Conservation (phyloP, 163 green algal species). For the Chlorella variabilis region DNA sequence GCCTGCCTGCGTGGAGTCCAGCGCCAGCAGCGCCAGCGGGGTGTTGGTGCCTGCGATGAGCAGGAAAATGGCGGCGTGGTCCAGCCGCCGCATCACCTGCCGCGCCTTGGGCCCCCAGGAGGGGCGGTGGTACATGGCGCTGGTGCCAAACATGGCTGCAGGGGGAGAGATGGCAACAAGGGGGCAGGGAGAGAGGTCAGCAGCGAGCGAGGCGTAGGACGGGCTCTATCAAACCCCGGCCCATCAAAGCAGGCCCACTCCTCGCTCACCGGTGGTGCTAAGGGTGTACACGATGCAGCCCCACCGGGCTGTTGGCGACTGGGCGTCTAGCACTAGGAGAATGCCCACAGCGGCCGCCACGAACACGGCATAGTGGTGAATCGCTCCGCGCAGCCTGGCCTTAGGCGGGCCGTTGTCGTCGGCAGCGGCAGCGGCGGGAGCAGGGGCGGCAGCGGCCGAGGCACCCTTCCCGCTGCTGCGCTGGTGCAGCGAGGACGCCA, state of each 20-base stretch:
- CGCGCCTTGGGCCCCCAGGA: conserved; percentile 17
- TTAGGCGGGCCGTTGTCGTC: too few species aligned
- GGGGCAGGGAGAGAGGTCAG: not conserved
- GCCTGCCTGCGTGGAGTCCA: conserved; percentile 5
- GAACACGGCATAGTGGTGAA: conserved; percentile 41
- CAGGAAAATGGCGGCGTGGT: conserved; percentile 58
- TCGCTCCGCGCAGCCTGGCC: conserved; percentile 21
- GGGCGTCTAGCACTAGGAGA: conserved; percentile 30
- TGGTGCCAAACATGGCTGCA: conserved; percentile 34
- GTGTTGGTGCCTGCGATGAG: conserved; percentile 61
- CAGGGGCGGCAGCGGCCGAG: too few species aligned
- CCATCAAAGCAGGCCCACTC: not conserved
- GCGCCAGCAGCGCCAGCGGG: conserved; percentile 43
- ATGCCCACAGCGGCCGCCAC: conserved; percentile 39
- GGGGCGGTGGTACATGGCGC: conserved; percentile 46
- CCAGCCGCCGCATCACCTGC: conserved; percentile 35
- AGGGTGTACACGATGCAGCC: conserved; percentile 31
- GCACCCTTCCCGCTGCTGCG: too few species aligned
- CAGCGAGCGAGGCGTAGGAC: not conserved
- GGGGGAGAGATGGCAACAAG: not conserved
- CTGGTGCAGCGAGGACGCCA: too few species aligned
- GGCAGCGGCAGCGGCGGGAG: too few species aligned
- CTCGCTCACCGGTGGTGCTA: not conserved
- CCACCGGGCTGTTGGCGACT: not conserved
- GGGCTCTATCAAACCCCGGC: not conserved